Conservation (phyloP, 2,329 filamentous ascomycete genomes). For the Zasmidium angulare region DNA sequence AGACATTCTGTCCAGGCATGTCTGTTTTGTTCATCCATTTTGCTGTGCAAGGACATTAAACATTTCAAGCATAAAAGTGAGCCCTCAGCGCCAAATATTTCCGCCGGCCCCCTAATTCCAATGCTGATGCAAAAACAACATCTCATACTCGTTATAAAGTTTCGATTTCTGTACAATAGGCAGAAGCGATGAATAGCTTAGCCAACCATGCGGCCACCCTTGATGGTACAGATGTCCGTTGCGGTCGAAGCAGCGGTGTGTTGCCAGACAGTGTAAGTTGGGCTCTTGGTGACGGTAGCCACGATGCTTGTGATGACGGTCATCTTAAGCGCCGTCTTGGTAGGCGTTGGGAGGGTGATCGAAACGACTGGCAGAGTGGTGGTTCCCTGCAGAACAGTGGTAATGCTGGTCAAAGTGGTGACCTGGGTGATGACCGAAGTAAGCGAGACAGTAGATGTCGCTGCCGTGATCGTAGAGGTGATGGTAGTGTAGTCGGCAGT, state of each 20-base stretch:
- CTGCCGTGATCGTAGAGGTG: constrained; percentile 7
- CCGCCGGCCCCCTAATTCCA: neutral
- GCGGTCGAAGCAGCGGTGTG: neutral
- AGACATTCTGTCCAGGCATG: neutral
- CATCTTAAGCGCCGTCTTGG: neutral
- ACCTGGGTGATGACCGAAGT: constrained; percentile 10
- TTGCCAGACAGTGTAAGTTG: constrained; percentile 1
- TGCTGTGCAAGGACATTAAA: neutral
- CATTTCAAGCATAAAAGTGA: neutral
- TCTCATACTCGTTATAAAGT: neutral
- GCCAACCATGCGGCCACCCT: constrained; percentile 1
- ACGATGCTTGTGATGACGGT: constrained; percentile 5
- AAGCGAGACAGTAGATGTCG: constrained; percentile 4
- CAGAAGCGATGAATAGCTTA: neutral
- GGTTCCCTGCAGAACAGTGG: constrained; percentile 2
- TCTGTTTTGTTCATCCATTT: neutral
- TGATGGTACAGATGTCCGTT: neutral
- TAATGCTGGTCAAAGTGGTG: constrained; percentile 12
- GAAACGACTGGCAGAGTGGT: constrained; percentile 1
- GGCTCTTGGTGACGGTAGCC: constrained; percentile 2
- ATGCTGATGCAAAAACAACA: neutral
- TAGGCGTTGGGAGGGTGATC: constrained; percentile 7
- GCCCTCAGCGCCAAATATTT: neutral
- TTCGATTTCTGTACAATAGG: neutral
- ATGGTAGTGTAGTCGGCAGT: constrained; percentile 30